Conservation (phyloP, 1,139 yeast genomes). For the Scheffersomyces illinoinensis region DNA sequence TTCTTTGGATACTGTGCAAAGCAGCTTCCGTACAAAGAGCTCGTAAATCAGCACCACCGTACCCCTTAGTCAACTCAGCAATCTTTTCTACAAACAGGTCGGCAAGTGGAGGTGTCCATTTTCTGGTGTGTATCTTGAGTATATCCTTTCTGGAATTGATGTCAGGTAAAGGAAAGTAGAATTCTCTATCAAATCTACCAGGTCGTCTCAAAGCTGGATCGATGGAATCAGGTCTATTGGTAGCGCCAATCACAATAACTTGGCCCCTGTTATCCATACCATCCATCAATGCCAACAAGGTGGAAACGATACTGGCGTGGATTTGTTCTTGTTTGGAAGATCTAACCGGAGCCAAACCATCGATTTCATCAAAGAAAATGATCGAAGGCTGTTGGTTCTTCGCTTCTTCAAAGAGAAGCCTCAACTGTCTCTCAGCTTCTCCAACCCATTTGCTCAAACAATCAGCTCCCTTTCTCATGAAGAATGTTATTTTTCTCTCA, state of each 20-base stretch:
- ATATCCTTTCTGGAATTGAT: slow-evolving; percentile 75
- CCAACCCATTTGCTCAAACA: slow-evolving; percentile 98
- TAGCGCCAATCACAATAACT: slow-evolving; percentile 96
- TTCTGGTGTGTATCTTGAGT: slow-evolving; percentile 78
- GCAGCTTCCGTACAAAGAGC: slow-evolving; percentile 98
- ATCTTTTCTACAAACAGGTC: slow-evolving; percentile 61
- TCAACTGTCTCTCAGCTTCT: slow-evolving; percentile 93
- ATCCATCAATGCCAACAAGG: slow-evolving; percentile 93
- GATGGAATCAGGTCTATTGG: slow-evolving; percentile 95
- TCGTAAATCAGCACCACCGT: slow-evolving; percentile 96
- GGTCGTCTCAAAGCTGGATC: slow-evolving; percentile 98
- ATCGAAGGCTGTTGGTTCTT: slow-evolving; percentile 94
- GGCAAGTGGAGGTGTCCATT: slow-evolving; percentile 79
- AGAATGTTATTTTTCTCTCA: slow-evolving; percentile 83
- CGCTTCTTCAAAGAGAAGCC: slow-evolving; percentile 93
- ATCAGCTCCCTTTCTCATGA: slow-evolving; percentile 99
- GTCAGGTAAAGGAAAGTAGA: slow-evolving; percentile 93
- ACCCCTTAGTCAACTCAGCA: slow-evolving; percentile 87
- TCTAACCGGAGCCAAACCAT: slow-evolving; percentile 96
- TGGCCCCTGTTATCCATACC: slow-evolving; percentile 99
- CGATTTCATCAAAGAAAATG: slow-evolving; percentile 95
- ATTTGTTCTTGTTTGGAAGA: slow-evolving; percentile 97
- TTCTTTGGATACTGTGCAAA: slow-evolving; percentile 83
- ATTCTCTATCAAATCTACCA: slow-evolving; percentile 96
- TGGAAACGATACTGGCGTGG: slow-evolving; percentile 95